Evolutionary conservation across 2,329 filamentous ascomycete species (phyloP).

Genomic region (Aureobasidium subglaciale): DNA sequence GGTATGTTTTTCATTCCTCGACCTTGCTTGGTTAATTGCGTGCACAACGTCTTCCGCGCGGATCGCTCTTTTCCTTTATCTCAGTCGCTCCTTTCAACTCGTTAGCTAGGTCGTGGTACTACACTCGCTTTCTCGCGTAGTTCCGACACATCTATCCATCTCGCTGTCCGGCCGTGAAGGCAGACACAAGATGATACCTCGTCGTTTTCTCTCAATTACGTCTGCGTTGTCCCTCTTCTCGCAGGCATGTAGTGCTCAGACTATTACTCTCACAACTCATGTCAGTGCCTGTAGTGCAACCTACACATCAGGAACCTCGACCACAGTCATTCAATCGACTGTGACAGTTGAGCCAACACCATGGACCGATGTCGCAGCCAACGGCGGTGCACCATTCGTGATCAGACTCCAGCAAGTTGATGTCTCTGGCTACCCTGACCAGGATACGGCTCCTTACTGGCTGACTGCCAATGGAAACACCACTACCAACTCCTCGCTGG

Average conservation of each 20-base stretch:
- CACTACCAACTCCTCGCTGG: conserved; percentile 24
- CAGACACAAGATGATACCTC: conserved; percentile 6
- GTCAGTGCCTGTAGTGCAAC: conserved; percentile 15
- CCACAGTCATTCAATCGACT: conserved; percentile 25
- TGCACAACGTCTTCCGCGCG: neutral
- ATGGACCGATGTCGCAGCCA: conserved; percentile 24
- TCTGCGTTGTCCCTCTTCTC: conserved; percentile 9
- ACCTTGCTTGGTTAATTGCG: neutral
- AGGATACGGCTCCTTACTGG: conserved; percentile 19
- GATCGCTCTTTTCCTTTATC: conserved; percentile 4
- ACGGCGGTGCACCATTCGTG: conserved; percentile 28
- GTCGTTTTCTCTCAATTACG: neutral
- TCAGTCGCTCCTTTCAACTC: conserved; percentile 4
- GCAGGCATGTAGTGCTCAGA: conserved; percentile 10
- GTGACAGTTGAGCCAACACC: conserved; percentile 24
- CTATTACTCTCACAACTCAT: conserved; percentile 17
- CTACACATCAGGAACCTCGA: conserved; percentile 9
- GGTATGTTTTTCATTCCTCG: conserved; percentile 15
- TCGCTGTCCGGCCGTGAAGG: neutral
- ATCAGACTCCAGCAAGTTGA: conserved; percentile 24
- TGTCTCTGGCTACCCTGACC: conserved; percentile 13
- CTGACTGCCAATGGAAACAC: conserved; percentile 28
- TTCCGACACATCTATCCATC: neutral
- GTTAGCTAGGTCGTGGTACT: neutral
- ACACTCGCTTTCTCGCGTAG: conserved; percentile 4